Conservation (phyloP, 352 stramenopile genomes). For the Vaucheria bursata region DNA sequence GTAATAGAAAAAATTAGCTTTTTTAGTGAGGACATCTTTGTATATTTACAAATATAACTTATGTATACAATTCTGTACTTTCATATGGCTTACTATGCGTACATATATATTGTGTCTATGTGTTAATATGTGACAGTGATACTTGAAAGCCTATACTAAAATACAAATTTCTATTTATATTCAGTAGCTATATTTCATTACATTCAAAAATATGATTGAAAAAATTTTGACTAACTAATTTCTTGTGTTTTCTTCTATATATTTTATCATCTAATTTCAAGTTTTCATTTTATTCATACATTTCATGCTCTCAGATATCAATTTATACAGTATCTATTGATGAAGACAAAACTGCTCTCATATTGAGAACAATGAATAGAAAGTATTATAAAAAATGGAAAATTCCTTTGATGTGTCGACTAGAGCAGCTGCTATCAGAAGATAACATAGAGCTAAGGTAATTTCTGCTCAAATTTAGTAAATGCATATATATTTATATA, state of each 20-base stretch:
- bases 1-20: background rate
- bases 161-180: background rate
- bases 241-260: background rate
- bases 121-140: too few species aligned
- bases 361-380: background rate
- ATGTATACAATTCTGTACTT: too few species aligned
- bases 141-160: background rate
- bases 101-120: too few species aligned
- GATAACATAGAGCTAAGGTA: background rate
- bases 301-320: background rate
- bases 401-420: background rate
- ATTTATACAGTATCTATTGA: background rate
- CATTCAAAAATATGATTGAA: background rate
- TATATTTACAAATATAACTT: too few species aligned
- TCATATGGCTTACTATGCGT: too few species aligned
- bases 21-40: background rate
- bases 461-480: too few species aligned
- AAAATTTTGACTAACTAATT: background rate
- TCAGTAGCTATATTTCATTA: background rate
- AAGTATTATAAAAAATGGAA: slow-evolving; percentile 1
- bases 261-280: background rate
- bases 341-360: background rate
- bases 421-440: background rate
- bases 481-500: too few species aligned
- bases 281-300: background rate